Evolutionary conservation across 1,284 basidiomycete species (phyloP).

Genomic region (Meira miltonrushii): DNA sequence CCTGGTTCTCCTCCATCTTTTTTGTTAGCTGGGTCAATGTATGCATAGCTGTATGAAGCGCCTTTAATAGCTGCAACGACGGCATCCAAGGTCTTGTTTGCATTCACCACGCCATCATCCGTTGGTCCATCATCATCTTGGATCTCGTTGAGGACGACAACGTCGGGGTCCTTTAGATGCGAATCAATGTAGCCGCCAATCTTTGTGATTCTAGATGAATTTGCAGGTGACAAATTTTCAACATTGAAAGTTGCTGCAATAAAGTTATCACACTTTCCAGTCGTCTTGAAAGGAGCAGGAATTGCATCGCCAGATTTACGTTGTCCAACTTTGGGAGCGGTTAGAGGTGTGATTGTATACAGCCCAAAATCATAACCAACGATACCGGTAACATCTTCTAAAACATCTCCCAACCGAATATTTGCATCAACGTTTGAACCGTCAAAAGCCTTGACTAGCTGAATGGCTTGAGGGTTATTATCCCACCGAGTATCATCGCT

Average conservation of each 20-base stretch:
- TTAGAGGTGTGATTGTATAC: not conserved
- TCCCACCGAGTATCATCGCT: slow-evolving; percentile 53
- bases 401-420: slow-evolving; percentile 56
- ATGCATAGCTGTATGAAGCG: slow-evolving; percentile 57
- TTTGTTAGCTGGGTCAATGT: slow-evolving; percentile 57
- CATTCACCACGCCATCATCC: slow-evolving; percentile 60
- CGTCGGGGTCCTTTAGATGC: slow-evolving; percentile 60
- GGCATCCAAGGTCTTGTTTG: slow-evolving; percentile 60
- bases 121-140: slow-evolving; percentile 63
- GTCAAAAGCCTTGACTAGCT: slow-evolving; percentile 61
- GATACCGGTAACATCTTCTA: slow-evolving; percentile 61
- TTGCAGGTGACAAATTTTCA: slow-evolving; percentile 58
- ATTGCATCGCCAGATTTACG: not conserved
- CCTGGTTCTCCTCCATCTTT: slow-evolving; percentile 59
- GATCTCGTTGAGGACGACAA: slow-evolving; percentile 65
- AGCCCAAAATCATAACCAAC: not conserved
- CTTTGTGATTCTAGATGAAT: slow-evolving; percentile 50
- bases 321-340: not conserved
- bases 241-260: not conserved
- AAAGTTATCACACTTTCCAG: not conserved
- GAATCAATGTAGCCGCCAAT: slow-evolving; percentile 61
- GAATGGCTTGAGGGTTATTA: slow-evolving; percentile 61
- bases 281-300: not conserved
- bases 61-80: slow-evolving; percentile 59
- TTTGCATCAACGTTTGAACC: slow-evolving; percentile 59